Evolutionary conservation across 2,329 filamentous ascomycete species (phyloP), one percentile per base, ranked within the genome.

Genomic region (Beauveria rudraprayagi): DNA sequence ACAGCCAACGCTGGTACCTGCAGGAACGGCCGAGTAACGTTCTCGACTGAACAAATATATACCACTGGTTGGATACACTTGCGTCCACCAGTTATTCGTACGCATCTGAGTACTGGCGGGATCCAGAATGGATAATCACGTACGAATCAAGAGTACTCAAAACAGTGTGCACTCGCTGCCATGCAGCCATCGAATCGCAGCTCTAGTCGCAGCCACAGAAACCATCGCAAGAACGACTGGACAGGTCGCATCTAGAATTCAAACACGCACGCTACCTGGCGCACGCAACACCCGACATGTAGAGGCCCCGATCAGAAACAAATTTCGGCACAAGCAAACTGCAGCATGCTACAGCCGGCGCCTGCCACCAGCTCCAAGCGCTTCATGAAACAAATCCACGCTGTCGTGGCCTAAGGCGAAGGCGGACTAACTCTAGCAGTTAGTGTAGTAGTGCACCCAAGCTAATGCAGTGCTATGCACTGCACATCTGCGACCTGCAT

Each of bases 401-500:
- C 43, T 40, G 43, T 40, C 19, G 30, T 56, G 44, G 30, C 50
- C 50, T 14, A 22, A 24, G 30, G 19, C n/a, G 17, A 30, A n/a
- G 48, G 50, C 50, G 37, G 30, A 40, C 50, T 37, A 16, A 37
- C 34, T 4, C 5, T 26, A 26, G 24, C 22, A 22, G 34, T 52
- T 4, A 26, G 50, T 40, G 52, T 24, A 26, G 11, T 14, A 34
- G 30, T 37, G 34, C 19, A 28, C 24, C 19, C 14, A 52, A 44
- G 47, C 47, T 53, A 54, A 47, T 37, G 57, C 28, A 40, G 17
- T 48, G 26, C 57, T 28, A 47, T 46, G 44, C 44, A 34, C 44
- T 40, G 26, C 44, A 34, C 48, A 53, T 59, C 57, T 53, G 48
- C 48, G 41, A 60, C 57, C 48, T 54, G 57, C 57, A 60, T 53